A percentile compares a stretch with the other conserved stretches of the same genome.
Conservation (phyloP, 2,329 filamentous ascomycete genomes). For the Penicillium sclerotigenum region DNA sequence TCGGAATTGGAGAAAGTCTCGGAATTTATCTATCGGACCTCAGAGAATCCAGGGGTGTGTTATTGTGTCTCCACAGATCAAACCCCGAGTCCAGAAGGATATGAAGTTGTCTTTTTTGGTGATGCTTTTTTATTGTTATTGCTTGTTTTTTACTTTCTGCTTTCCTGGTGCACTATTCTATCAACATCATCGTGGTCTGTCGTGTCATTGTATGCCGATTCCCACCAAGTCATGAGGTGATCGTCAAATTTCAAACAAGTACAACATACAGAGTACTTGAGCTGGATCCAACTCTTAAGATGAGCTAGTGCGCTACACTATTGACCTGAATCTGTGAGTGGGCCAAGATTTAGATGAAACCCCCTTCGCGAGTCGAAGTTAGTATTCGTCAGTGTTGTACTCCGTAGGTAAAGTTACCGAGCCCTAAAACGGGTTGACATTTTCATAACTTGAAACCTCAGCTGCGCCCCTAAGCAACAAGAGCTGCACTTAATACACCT, state of each 20-base stretch:
- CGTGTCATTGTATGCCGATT: not conserved
- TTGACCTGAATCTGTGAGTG: conserved; percentile 9
- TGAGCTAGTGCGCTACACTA: conserved; percentile 18
- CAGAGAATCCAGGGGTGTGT: conserved; percentile 7
- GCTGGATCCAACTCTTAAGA: conserved; percentile 4
- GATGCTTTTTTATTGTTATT: not conserved
- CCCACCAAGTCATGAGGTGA: not conserved
- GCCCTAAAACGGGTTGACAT: not conserved
- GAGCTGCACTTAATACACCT: not conserved
- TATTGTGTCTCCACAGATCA: not conserved
- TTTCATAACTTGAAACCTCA: not conserved
- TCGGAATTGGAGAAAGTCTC: not conserved
- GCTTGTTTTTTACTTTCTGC: not conserved
- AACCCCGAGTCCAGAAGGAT: not conserved
- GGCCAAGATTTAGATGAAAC: conserved; percentile 5
- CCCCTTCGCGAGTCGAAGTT: not conserved
- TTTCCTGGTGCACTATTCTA: not conserved
- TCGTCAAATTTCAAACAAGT: not conserved
- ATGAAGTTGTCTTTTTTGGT: not conserved
- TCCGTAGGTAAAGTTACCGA: not conserved
- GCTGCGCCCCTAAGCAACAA: not conserved
- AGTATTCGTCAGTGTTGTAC: not conserved
- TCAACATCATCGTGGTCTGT: not conserved
- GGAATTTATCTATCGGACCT: not conserved
- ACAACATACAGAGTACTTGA: not conserved